Base-by-base conservation (phyloP, 768 basidiomycete genomes). In the Serendipita sp. region DNA sequence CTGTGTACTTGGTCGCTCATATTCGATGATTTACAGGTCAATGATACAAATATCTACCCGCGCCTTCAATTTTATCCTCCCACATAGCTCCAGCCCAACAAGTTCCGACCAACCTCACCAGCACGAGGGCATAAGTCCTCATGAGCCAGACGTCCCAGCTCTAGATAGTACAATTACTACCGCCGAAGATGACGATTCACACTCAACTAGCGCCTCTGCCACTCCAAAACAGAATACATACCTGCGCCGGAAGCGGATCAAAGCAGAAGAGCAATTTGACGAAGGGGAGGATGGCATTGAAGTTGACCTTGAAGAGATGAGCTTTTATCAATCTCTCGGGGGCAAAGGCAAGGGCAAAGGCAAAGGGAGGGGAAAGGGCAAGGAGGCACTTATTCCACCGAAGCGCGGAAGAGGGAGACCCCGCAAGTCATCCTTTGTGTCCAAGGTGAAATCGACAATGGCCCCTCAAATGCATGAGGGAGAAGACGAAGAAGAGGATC, bases 31-130 rank as follows among this genome's bases (percentile, higher is more conserved):
- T 69, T 33, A 71, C 70, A 93, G 93, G 72, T 92, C 93, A 64
- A 89, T 91, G 75, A 90, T 96, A 66, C 93, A 97, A 77, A 98
- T 99, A 70, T 91, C 95, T 23, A 93, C 95, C 33, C 86, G 95
- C 65, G 92, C 91, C 29, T 99, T 99, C 75, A 87, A 92, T 72
- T 99, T 99, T 71, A 85, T 97, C 64, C 84, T 99, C 13, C 96
- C 96, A 37, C 93, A 93, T 1, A 85, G 88, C 0, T 81, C 85
- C 40, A 81, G 82, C 4, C 85, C 86, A 0, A 27, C 60, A 15
- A 43, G 63, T 29, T 60, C 55, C 34, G 48, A 31, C 48, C 8
- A 50, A 18, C 18, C 18, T n/a, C n/a, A 50, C n/a, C 48, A 5
- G n/a, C 18, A 33, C 31, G 6, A 52, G 8, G 55, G 4, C 16